Base-by-base conservation (phyloP, 2,329 filamentous ascomycete genomes). In the Pseudogymnoascus sp. region DNA sequence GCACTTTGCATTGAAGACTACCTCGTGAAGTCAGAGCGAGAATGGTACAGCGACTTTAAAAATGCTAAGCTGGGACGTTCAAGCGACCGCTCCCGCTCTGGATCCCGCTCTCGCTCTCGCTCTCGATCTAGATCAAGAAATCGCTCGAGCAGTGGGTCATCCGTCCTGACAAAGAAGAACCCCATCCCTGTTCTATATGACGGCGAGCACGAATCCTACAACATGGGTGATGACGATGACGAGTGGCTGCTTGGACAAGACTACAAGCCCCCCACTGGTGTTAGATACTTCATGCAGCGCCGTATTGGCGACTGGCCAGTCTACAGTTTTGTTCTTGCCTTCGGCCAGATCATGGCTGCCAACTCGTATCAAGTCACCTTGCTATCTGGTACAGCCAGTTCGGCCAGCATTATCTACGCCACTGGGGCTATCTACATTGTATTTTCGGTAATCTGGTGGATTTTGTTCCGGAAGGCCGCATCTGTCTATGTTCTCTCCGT, bases 341-440 rank as follows among this genome's bases (percentile, higher is more conserved):
- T 69, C 44, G 82, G 83, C 21, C 85, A 87, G 68, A 83, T 87
- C 65, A 82, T 87, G 60, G 83, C 85, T 1, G 82, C 84, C 63
- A 87, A 86, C 72, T 87, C 84, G 0, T 87, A 87, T 73, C 86
- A 88, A 70, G 84, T 88, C 69, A 86, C 85, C 0, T 77, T 89
- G n/a, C 77, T 89, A 19, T 85, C 84, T 0, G 86, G 86, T 16
- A 81, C 85, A 67, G 85, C 83, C 63, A 79, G 87, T 70, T 80
- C 80, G 1, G 82, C 84, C 3, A 72, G 75, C 33, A 83, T 85
- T 68, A 76, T 88, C 0, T 88, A 88, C 72, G 78, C 79, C 59
- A 82, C 86, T 37, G 84, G 84, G 0, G 79, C 77, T 6, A 81
- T 86, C 21, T 88, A 87, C 68, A 76, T 86, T 4, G 75, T 76